Base-by-base conservation (phyloP, 495 filamentous ascomycete species). In the Aspergillus ostianus region DNA sequence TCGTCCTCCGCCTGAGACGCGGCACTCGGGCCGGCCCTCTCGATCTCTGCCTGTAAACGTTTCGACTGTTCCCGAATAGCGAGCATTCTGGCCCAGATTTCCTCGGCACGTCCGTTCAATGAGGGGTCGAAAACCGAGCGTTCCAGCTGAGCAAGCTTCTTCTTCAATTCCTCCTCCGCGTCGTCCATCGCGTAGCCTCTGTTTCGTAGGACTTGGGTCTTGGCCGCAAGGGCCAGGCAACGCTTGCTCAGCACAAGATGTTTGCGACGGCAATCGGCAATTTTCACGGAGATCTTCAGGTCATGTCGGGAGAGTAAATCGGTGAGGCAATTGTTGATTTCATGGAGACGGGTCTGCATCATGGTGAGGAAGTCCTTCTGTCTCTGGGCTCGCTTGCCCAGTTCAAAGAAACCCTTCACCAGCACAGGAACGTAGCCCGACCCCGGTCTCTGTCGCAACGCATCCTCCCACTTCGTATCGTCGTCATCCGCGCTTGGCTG, bases 11-110 rank as follows among this genome's bases (percentile, higher is more conserved):
- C 70, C 70, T 72, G 78, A 62, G 59, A 73, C 50, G 72, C 70
- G 55, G 70, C 84, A 72, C 65, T 83, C 19, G 71, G 61, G 59
- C 82, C 85, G 55, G 81, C 70, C 67, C 85, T 88, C 65, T 89
- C 87, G 63, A 94, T 81, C 76, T 97, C 93, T 53, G 81, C 81
- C 73, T 91, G 88, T 62, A 99, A 75, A 49, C 84, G 83, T 67
- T 87, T 85, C 36, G 90, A 89, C 62, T 91, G 84, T 61, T 93
- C 91, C 63, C 90, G 80, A 41, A 97, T 84, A 26, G 87, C 87
- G 56, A 96, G 84, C 83, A 99, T 88, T 32, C 95, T 80, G 41
- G 94, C 95, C 94, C 94, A 99, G 52, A 99, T 89, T 77, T 99
- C 94, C 73, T 99, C 94, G 54, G 86, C 86, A 56, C 92, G 78